Evolutionary conservation across 306 rosid genomes (phyloP).

Genomic region (Prunus fruticosa): DNA sequence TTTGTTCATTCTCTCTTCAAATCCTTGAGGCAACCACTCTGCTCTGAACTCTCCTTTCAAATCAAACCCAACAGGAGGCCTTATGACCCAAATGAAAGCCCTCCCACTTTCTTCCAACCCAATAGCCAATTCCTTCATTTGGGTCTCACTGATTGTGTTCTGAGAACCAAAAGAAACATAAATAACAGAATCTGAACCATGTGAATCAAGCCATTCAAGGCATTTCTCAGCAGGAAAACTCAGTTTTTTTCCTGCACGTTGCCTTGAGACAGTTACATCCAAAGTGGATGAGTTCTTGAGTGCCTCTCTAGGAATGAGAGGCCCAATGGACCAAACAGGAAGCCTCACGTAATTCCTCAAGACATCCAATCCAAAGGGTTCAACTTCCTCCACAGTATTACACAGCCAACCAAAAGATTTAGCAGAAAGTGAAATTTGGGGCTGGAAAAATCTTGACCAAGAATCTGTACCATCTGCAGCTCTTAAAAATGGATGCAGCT

Average conservation of each 20-base stretch:
- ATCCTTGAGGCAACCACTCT: conserved; percentile 67
- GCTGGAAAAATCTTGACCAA: conserved; percentile 55
- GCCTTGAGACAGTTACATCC: conserved; percentile 12
- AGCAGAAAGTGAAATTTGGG: conserved; percentile 24
- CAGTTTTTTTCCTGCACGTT: conserved; percentile 42
- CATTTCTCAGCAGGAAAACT: conserved; percentile 43
- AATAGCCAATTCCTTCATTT: conserved; percentile 62
- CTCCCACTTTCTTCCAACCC: conserved; percentile 62
- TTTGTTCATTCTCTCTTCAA: conserved; percentile 49
- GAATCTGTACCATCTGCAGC: conserved; percentile 56
- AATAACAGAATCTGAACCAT: conserved; percentile 44
- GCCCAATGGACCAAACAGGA: conserved; percentile 50
- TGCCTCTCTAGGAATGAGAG: conserved; percentile 34
- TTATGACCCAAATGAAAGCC: conserved; percentile 62
- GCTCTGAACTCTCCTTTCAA: conserved; percentile 38
- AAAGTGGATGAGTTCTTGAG: conserved; percentile 2
- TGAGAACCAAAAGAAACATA: conserved; percentile 82
- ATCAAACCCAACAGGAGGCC: conserved; percentile 68
- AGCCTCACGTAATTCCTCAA: conserved; percentile 32
- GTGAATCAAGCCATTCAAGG: conserved; percentile 51
- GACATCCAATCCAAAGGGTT: conserved; percentile 44
- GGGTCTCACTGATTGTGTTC: conserved; percentile 52
- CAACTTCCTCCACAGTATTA: conserved; percentile 62
- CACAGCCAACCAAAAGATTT: conserved; percentile 62
- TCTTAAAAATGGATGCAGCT: conserved; percentile 38